A percentile compares a stretch with the other conserved stretches of the same genome.
These are phyloP conservation scores for Chalaropsis thielavioides DNA, from an alignment of 2,329 filamentous ascomycete genomes.

Conservation along the genomic window DNA sequence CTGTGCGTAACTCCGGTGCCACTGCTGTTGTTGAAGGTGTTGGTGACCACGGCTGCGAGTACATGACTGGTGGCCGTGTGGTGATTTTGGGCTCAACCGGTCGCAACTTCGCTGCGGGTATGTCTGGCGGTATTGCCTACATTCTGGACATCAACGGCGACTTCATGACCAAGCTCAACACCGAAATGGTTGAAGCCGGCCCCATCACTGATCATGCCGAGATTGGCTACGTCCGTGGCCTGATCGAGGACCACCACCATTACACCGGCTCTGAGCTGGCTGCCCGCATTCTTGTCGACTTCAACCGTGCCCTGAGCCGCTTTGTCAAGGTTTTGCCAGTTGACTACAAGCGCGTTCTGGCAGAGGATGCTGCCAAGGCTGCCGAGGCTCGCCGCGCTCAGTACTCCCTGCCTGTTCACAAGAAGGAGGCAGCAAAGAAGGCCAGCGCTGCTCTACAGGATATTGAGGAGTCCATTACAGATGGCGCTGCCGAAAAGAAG, in stretches of 20 bases:
- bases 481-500: conserved; percentile 81
- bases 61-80: conserved; percentile 94
- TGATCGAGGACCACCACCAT: conserved; percentile 94
- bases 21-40: conserved; percentile 93
- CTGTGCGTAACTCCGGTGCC: conserved; percentile 89
- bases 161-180: conserved; percentile 87
- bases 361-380: conserved; percentile 73
- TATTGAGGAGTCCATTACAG: conserved; percentile 81
- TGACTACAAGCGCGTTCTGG: conserved; percentile 88
- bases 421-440: conserved; percentile 35
- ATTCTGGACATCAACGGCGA: conserved; percentile 80
- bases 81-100: conserved; percentile 78
- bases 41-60: conserved; percentile 93
- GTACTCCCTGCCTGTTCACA: conserved; percentile 64
- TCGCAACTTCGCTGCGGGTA: conserved; percentile 94
- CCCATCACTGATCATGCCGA: conserved; percentile 72
- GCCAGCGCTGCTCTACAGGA: conserved; percentile 53
- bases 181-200: conserved; percentile 90
- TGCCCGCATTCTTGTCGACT: conserved; percentile 86
- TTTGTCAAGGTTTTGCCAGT: conserved; percentile 89
- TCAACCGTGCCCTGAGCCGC: conserved; percentile 74
- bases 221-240: conserved; percentile 75
- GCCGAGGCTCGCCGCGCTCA: conserved; percentile 73
- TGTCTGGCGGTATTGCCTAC: conserved; percentile 96
- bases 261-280: conserved; percentile 94